Evolutionary conservation across 495 filamentous ascomycete species (phyloP).

Genomic region (Penicillium manginii): DNA sequence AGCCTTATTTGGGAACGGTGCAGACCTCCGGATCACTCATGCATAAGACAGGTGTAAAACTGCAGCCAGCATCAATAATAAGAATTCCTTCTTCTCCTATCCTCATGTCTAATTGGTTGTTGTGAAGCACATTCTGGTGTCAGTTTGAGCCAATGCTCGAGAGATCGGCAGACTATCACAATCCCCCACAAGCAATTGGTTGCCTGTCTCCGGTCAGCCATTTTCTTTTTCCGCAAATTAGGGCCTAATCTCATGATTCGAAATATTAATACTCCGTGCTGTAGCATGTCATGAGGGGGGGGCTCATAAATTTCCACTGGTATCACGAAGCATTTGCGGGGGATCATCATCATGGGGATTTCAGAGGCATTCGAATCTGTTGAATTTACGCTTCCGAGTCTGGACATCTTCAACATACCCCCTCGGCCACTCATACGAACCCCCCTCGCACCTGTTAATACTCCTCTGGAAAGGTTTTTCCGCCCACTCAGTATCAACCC

Average conservation of each 20-base stretch:
- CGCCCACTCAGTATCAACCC: constrained; percentile 8
- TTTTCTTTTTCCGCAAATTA: too few relatives aligned
- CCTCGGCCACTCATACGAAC: constrained; percentile 4
- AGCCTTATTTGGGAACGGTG: not conserved
- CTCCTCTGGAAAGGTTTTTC: not conserved
- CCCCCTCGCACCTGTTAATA: not conserved
- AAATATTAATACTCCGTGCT: not conserved
- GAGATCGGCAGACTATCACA: not conserved
- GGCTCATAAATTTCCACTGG: not conserved
- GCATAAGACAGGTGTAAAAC: not conserved
- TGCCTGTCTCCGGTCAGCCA: not conserved
- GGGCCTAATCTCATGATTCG: not conserved
- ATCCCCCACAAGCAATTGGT: not conserved
- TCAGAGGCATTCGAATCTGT: constrained; percentile 1
- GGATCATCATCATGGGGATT: constrained; percentile 1
- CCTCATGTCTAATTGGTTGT: not conserved
- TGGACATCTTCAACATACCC: constrained; percentile 10
- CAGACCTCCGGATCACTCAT: not conserved
- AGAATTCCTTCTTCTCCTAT: not conserved
- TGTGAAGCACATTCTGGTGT: not conserved
- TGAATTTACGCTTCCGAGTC: constrained; percentile 3
- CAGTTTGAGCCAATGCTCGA: not conserved
- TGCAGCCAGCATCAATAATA: not conserved
- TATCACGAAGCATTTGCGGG: not conserved
- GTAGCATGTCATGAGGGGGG: not conserved